Conservation (phyloP, 2,329 filamentous ascomycete species). For the Aspergillus fumigatiaffinis region DNA sequence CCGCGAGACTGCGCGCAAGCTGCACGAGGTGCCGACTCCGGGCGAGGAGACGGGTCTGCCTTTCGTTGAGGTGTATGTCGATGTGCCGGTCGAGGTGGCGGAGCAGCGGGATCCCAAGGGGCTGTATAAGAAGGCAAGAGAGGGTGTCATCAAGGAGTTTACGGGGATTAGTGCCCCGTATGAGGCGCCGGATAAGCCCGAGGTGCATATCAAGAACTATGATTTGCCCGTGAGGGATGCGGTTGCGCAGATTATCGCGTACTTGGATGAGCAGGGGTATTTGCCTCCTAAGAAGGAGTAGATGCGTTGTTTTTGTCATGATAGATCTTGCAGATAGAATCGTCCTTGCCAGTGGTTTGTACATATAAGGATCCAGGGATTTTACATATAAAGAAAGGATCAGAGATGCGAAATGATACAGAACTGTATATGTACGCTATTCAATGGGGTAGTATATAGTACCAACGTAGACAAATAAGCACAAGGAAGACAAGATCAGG, state of each 20-base stretch:
- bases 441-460: constrained; percentile 2
- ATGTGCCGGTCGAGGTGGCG: constrained; percentile 85
- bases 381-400: not conserved
- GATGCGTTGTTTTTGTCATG: constrained; percentile 3
- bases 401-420: not conserved
- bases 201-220: constrained; percentile 82
- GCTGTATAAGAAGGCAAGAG: constrained; percentile 92
- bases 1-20: constrained; percentile 71
- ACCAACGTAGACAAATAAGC: constrained; percentile 2
- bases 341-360: not conserved
- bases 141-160: constrained; percentile 94
- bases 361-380: not conserved
- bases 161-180: constrained; percentile 95
- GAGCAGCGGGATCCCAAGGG: constrained; percentile 97
- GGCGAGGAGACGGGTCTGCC: constrained; percentile 64
- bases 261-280: constrained; percentile 67
- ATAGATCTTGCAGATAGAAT: not conserved
- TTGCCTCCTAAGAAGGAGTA: constrained; percentile 41
- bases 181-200: constrained; percentile 78
- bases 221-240: constrained; percentile 83
- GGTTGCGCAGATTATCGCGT: constrained; percentile 77
- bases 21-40: constrained; percentile 64
- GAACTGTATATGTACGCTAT: constrained; percentile 14
- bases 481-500: constrained; percentile 3
- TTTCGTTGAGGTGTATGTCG: constrained; percentile 92